These are phyloP conservation scores for Vachellia collinsii DNA, from an alignment of 306 rosid species.

Conservation along the genomic window DNA sequence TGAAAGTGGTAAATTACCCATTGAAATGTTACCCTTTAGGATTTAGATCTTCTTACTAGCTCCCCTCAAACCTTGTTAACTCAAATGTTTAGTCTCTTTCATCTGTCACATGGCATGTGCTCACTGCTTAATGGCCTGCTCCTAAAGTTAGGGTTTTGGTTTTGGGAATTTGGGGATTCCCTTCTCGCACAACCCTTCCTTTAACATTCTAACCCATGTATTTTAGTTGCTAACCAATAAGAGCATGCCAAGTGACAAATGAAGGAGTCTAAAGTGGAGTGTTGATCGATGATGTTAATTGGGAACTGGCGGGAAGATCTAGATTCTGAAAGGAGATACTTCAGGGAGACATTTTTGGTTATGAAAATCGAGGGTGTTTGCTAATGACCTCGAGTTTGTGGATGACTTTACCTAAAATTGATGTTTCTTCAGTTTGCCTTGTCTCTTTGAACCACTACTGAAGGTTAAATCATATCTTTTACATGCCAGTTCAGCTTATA, in stretches of 20 bases:
- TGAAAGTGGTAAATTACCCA: not conserved
- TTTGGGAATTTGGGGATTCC: not conserved
- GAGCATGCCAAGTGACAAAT: not conserved
- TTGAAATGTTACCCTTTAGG: not conserved
- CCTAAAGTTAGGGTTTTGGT: not conserved
- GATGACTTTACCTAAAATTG: not conserved
- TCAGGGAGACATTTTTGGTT: not conserved
- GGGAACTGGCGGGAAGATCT: not conserved
- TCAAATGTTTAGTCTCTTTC: conserved; percentile 7
- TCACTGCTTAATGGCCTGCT: not conserved
- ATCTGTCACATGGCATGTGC: not conserved
- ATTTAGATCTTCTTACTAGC: not conserved
- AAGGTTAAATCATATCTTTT: conserved; percentile 25
- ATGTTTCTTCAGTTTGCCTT: not conserved
- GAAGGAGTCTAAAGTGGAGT: not conserved
- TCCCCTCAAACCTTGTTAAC: not conserved
- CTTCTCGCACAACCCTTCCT: not conserved
- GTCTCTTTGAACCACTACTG: conserved; percentile 21
- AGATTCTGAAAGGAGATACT: not conserved
- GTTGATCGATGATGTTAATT: not conserved
- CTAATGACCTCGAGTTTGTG: not conserved
- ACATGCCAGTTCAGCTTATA: conserved; percentile 33
- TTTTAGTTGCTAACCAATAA: not conserved
- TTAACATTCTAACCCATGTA: not conserved
- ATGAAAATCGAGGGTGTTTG: not conserved